These are phyloP conservation scores for Colletotrichum navitas DNA, from an alignment of 2,329 filamentous ascomycete genomes.

Conservation along the genomic window DNA sequence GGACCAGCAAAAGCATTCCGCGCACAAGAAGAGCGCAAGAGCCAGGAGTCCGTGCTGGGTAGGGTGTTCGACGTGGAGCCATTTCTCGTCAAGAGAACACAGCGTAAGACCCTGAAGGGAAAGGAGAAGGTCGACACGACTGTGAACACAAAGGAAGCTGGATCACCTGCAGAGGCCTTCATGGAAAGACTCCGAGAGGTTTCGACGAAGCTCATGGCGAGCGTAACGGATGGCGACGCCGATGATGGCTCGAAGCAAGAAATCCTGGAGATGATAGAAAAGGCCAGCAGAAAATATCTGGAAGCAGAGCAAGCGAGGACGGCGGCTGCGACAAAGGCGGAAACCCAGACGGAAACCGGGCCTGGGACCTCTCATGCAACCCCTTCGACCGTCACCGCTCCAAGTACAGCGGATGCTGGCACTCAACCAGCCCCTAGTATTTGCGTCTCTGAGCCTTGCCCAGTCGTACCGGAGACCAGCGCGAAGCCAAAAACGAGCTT, in stretches of 20 bases:
- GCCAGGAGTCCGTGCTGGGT: slow-evolving; percentile 66
- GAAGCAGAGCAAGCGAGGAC: slow-evolving; percentile 52
- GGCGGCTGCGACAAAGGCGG: slow-evolving; percentile 3
- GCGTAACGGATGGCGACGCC: slow-evolving; percentile 49
- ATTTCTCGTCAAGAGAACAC: slow-evolving; percentile 52
- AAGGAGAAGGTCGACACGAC: slow-evolving; percentile 36
- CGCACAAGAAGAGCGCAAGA: slow-evolving; percentile 66
- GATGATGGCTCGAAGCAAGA: slow-evolving; percentile 58
- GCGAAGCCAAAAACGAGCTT: slow-evolving; percentile 5
- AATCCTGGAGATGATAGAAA: slow-evolving; percentile 63
- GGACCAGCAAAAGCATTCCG: slow-evolving; percentile 60
- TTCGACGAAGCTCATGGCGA: slow-evolving; percentile 58
- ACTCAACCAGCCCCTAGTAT: background rate
- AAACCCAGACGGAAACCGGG: background rate
- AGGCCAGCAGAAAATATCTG: slow-evolving; percentile 65
- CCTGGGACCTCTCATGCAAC: slow-evolving; percentile 9
- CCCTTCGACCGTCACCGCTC: background rate
- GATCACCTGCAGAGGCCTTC: slow-evolving; percentile 49
- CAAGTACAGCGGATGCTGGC: background rate
- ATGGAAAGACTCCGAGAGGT: slow-evolving; percentile 56
- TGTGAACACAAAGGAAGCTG: background rate
- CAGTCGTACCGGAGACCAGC: background rate
- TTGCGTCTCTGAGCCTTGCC: background rate
- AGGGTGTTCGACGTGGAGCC: slow-evolving; percentile 66
- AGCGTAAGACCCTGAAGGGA: slow-evolving; percentile 42